These are phyloP conservation scores for Beta lomatogona DNA, from an alignment of 179 eudicot species.

Conservation along the genomic window DNA sequence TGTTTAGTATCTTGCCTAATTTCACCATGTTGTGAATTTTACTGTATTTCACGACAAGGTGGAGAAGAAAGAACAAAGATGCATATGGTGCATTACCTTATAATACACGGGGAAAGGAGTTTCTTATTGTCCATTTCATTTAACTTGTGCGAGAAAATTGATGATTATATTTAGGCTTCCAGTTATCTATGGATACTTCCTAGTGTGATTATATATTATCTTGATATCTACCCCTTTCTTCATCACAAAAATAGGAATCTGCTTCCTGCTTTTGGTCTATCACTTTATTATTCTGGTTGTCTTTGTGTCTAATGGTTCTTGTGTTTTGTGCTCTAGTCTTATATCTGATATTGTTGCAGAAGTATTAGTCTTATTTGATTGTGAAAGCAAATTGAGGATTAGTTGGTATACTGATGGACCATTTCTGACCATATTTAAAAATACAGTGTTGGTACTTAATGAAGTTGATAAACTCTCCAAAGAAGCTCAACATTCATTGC, in stretches of 20 bases:
- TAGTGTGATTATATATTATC: background rate
- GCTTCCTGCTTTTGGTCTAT: background rate
- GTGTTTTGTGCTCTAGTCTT: constrained; percentile 4
- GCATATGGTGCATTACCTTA: too few relatives aligned
- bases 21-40: too few relatives aligned
- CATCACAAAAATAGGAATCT: background rate
- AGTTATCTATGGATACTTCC: background rate
- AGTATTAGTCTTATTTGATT: background rate
- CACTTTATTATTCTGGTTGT: background rate
- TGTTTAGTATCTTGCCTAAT: too few relatives aligned
- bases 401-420: background rate
- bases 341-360: background rate
- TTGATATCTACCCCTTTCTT: background rate
- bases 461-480: constrained; percentile 96
- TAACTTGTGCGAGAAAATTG: background rate
- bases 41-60: too few relatives aligned
- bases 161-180: background rate
- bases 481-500: constrained; percentile 96
- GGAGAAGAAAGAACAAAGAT: too few relatives aligned
- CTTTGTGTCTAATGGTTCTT: background rate
- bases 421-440: constrained; percentile 5
- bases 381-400: background rate
- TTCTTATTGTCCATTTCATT: too few relatives aligned
- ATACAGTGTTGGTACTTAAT: constrained; percentile 80
- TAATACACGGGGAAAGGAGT: too few relatives aligned